phyloP scores from a whole-genome alignment of 495 filamentous ascomycete species.

The Penicillium egyptiacum region DNA sequence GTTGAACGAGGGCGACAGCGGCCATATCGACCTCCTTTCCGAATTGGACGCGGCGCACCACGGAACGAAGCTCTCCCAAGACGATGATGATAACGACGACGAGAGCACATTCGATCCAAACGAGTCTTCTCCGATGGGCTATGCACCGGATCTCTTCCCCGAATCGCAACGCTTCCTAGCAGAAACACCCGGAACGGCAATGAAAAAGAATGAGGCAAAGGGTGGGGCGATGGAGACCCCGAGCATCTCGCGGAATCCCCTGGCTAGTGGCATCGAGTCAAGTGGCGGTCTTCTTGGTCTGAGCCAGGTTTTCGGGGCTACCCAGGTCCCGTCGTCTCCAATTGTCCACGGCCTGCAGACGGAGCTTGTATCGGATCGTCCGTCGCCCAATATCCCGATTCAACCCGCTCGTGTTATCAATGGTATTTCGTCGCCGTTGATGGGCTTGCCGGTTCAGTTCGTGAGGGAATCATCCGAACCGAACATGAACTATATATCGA shows the following conservation, averaged over 20 bases:
- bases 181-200: conserved; percentile 44
- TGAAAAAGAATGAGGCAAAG: conserved; percentile 35
- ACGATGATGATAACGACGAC: conserved; percentile 42
- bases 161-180: conserved; percentile 51
- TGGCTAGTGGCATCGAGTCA: conserved; percentile 42
- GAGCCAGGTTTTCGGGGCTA: conserved; percentile 53
- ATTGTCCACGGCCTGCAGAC: conserved; percentile 39
- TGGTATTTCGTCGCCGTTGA: conserved; percentile 45
- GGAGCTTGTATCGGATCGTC: conserved; percentile 49
- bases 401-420: conserved; percentile 40
- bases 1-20: conserved; percentile 46
- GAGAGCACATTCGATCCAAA: conserved; percentile 37
- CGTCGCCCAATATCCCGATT: conserved; percentile 52
- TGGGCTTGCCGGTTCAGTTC: conserved; percentile 32
- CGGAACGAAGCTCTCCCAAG: conserved; percentile 29
- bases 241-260: conserved; percentile 46
- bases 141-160: conserved; percentile 46
- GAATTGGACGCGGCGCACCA: conserved; percentile 36
- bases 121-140: conserved; percentile 42
- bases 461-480: conserved; percentile 46
- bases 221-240: conserved; percentile 38
- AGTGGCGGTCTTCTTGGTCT: conserved; percentile 48
- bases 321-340: conserved; percentile 55
- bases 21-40: conserved; percentile 50
- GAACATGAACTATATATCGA: conserved; percentile 49